Conservation (phyloP, 2,329 filamentous ascomycete species). For the Ascochyta clinopodiicola region DNA sequence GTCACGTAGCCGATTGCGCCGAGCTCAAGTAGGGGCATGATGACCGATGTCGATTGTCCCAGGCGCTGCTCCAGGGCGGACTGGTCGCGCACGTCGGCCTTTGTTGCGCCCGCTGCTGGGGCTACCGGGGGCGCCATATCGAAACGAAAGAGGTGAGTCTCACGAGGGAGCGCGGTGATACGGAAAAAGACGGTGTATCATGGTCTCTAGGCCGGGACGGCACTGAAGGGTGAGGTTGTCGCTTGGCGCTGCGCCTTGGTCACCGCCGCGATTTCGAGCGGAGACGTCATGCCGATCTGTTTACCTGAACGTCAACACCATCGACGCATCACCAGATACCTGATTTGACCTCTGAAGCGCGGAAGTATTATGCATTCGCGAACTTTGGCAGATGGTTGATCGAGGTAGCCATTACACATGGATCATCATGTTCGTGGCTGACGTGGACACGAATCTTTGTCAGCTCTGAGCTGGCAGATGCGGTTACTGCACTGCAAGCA, state of each 20-base stretch:
- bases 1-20: constrained; percentile 72
- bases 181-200: not conserved
- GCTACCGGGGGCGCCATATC: constrained; percentile 29
- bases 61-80: constrained; percentile 42
- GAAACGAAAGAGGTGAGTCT: constrained; percentile 3
- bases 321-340: too few relatives aligned
- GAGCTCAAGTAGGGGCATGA: constrained; percentile 74
- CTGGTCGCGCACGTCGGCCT: constrained; percentile 29
- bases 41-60: constrained; percentile 66
- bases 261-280: not conserved
- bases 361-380: too few relatives aligned
- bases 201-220: not conserved
- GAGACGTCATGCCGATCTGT: constrained; percentile 2
- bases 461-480: not conserved
- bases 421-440: not conserved
- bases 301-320: not conserved
- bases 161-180: not conserved
- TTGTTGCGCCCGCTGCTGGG: constrained; percentile 26
- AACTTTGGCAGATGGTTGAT: not conserved
- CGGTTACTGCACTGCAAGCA: not conserved
- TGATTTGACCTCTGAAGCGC: too few relatives aligned
- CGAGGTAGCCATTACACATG: not conserved
- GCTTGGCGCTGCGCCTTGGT: constrained; percentile 10
- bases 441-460: not conserved
- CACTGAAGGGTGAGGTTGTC: not conserved